These are phyloP conservation scores for Pythium pyrilobum DNA, from an alignment of 352 stramenopile genomes.

Conservation along the genomic window DNA sequence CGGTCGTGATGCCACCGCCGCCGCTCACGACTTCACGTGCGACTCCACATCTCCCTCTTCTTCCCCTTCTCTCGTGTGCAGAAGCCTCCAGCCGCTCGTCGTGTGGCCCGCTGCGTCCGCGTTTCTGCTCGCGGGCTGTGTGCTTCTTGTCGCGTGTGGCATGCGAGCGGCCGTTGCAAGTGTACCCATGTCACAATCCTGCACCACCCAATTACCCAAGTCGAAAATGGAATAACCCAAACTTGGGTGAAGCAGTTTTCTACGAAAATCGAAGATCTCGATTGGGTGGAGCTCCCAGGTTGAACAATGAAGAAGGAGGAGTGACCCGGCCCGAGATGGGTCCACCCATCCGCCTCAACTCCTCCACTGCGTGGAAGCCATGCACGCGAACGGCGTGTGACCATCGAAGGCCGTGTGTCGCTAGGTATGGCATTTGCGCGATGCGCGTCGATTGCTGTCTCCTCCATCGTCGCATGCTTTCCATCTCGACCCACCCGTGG, in stretches of 20 bases:
- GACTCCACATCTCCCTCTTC: background rate
- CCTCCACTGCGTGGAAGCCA: too few relatives aligned
- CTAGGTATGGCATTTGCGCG: too few relatives aligned
- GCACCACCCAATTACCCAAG: slow-evolving; percentile 18
- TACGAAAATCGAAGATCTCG: slow-evolving; percentile 19
- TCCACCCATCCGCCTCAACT: too few relatives aligned
- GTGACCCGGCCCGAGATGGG: slow-evolving; percentile 7
- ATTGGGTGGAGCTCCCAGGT: slow-evolving; percentile 14
- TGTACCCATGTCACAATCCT: slow-evolving; percentile 17
- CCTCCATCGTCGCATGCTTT: background rate
- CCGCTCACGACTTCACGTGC: background rate
- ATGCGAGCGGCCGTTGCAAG: background rate
- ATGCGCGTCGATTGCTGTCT: too few relatives aligned
- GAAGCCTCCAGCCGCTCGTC: slow-evolving; percentile 3
- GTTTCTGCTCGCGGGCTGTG: background rate
- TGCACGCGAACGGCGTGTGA: too few relatives aligned
- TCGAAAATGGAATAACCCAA: slow-evolving; percentile 19
- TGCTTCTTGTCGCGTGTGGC: background rate
- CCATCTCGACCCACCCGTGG: background rate
- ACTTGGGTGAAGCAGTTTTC: background rate
- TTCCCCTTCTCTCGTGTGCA: background rate
- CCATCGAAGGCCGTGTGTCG: too few relatives aligned
- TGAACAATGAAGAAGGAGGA: slow-evolving; percentile 17
- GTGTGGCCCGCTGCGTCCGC: background rate
- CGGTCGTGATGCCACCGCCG: background rate